A percentile compares a stretch with the other conserved stretches of the same genome.
Evolutionary conservation across 208 protist genomes (phyloP).

Genomic region (Trypanosoma lewisi): DNA sequence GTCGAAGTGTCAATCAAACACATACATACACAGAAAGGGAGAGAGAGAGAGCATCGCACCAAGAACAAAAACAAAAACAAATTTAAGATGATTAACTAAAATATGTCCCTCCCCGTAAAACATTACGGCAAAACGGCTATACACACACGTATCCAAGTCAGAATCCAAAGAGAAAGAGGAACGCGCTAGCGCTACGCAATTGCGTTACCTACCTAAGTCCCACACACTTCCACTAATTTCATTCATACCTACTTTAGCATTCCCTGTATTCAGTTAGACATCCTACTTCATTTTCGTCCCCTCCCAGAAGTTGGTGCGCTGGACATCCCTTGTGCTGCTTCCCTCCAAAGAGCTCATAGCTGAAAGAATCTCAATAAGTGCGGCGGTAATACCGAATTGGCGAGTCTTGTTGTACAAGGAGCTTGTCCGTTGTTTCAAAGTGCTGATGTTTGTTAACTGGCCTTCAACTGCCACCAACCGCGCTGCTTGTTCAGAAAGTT

Average conservation of each 20-base stretch:
- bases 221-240: constrained; percentile 4
- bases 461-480: constrained; percentile 87
- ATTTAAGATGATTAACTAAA: too few species aligned
- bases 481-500: constrained; percentile 90
- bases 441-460: constrained; percentile 87
- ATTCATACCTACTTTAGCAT: not conserved
- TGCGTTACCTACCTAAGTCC: constrained; percentile 15
- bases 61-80: too few species aligned
- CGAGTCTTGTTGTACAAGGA: constrained; percentile 91
- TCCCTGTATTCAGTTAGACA: not conserved
- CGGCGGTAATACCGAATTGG: constrained; percentile 87
- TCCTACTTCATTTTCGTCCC: constrained; percentile 49
- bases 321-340: constrained; percentile 72
- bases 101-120: too few species aligned
- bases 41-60: too few species aligned
- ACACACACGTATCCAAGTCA: not conserved
- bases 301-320: constrained; percentile 87
- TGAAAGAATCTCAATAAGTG: constrained; percentile 89
- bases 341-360: constrained; percentile 90
- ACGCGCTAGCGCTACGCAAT: constrained; percentile 7
- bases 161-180: constrained; percentile 7
- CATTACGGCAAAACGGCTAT: not conserved
- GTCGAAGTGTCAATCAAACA: too few species aligned
- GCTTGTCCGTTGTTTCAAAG: constrained; percentile 80
- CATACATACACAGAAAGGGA: too few species aligned